phyloP scores from a whole-genome alignment of 371 early-diverging fungal species.

The Mortierella sp. region DNA sequence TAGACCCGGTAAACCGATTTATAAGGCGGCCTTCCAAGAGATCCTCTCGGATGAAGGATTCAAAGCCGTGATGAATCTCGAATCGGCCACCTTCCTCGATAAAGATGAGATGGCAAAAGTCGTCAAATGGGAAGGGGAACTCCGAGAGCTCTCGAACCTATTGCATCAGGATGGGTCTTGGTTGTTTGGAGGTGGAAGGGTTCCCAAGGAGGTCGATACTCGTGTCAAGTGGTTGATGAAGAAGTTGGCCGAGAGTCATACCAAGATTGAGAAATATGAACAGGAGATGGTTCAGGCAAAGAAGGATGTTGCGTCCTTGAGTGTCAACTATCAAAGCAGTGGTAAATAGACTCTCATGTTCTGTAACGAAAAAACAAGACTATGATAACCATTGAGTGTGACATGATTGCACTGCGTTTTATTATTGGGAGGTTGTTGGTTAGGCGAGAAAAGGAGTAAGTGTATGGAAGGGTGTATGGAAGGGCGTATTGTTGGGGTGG shows the following conservation, averaged over 20 bases:
- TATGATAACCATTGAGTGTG: too few species aligned
- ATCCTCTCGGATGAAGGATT: conserved; percentile 79
- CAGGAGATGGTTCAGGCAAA: conserved; percentile 64
- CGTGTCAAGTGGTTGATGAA: conserved; percentile 71
- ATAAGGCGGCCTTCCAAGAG: conserved; percentile 80
- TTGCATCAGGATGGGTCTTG: conserved; percentile 55
- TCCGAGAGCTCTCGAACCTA: conserved; percentile 65
- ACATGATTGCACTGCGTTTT: background rate
- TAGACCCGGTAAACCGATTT: conserved; percentile 87
- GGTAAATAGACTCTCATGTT: background rate
- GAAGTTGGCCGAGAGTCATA: conserved; percentile 66
- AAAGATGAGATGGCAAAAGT: conserved; percentile 78
- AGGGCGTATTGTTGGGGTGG: too few species aligned
- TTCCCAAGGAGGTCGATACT: conserved; percentile 67
- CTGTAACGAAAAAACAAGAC: background rate
- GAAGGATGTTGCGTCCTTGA: conserved; percentile 51
- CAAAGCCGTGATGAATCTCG: conserved; percentile 85
- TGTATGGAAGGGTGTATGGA: too few species aligned
- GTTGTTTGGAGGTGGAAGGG: conserved; percentile 62
- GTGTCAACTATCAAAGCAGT: background rate
- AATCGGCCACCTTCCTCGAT: conserved; percentile 76
- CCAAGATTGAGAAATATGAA: conserved; percentile 68
- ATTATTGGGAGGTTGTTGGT: background rate
- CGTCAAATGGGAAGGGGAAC: conserved; percentile 78
- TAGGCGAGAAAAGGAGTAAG: too few species aligned